phyloP scores from a whole-genome alignment of 495 filamentous ascomycete species.

The Bacidia gigantensis region DNA sequence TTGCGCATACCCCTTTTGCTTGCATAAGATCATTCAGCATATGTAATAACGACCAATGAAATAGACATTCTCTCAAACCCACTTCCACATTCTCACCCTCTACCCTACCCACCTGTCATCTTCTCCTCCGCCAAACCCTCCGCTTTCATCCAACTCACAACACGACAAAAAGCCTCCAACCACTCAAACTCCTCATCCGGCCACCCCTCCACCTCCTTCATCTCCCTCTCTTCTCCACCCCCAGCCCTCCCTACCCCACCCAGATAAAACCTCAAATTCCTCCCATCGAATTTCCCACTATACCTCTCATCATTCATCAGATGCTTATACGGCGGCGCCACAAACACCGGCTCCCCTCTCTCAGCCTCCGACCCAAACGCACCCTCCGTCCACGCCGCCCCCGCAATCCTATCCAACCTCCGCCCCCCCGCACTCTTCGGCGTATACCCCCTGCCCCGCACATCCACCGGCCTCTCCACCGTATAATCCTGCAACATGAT shows the following conservation, averaged over 20 bases:
- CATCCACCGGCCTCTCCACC: not conserved
- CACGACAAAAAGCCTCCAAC: slow-evolving; percentile 11
- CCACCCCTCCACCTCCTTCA: slow-evolving; percentile 4
- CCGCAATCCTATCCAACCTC: not conserved
- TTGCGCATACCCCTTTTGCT: not conserved
- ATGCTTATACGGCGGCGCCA: not conserved
- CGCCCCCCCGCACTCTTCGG: not conserved
- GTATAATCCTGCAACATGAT: not conserved
- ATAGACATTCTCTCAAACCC: no score
- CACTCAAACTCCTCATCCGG: slow-evolving; percentile 12
- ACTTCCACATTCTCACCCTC: not conserved
- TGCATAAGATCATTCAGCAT: no score
- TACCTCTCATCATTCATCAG: not conserved
- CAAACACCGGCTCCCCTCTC: not conserved
- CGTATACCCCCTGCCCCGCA: not conserved
- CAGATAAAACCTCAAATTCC: not conserved
- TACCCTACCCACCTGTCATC: not conserved
- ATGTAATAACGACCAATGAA: no score
- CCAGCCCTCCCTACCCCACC: not conserved
- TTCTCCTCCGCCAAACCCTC: not conserved
- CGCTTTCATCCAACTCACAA: not conserved
- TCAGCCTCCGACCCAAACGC: not conserved
- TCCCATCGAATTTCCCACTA: not conserved
- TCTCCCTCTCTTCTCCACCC: not conserved
- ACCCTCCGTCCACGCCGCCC: not conserved